Percentiles rank a stretch among this genome's conserved stretches.
phyloP scores from a whole-genome alignment of 139 green algal genomes.

The Asterochloris erici region DNA sequence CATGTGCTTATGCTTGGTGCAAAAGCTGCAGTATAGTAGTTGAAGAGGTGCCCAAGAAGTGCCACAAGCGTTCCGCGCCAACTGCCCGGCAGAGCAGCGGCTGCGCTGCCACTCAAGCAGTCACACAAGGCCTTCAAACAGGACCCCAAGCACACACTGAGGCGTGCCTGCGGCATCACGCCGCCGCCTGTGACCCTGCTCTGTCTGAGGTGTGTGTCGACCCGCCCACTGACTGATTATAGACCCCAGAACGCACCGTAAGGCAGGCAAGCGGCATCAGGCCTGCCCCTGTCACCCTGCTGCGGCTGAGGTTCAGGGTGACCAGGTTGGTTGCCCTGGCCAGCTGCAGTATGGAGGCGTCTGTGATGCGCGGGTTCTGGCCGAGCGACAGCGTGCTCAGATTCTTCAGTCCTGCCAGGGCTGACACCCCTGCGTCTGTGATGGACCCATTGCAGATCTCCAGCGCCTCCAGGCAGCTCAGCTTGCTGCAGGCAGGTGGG shows the following conservation, averaged over 20 bases:
- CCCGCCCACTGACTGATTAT: too few species aligned
- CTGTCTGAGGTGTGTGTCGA: not conserved
- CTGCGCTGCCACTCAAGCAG: too few species aligned
- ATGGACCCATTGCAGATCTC: constrained; percentile 10
- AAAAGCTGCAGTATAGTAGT: too few species aligned
- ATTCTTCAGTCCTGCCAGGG: not conserved
- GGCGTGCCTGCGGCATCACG: too few species aligned
- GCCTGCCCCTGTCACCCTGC: constrained; percentile 28
- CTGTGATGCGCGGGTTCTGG: constrained; percentile 35
- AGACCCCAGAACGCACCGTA: constrained; percentile 2
- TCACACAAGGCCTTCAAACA: too few species aligned
- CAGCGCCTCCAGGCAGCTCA: constrained; percentile 15
- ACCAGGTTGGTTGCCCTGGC: constrained; percentile 26
- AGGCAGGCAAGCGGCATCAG: constrained; percentile 3
- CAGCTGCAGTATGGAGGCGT: constrained; percentile 19
- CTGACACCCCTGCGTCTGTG: constrained; percentile 2
- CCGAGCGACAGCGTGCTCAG: constrained; percentile 4
- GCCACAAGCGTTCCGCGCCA: too few species aligned
- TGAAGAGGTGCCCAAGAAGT: too few species aligned
- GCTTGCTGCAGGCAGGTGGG: not conserved
- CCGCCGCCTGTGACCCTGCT: too few species aligned
- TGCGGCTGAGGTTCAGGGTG: constrained; percentile 42
- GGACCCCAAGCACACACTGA: too few species aligned
- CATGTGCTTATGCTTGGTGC: too few species aligned
- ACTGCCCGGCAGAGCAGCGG: too few species aligned